These are phyloP conservation scores for Earliella scabrosa DNA, from an alignment of 1,284 basidiomycete genomes.

Conservation along the genomic window DNA sequence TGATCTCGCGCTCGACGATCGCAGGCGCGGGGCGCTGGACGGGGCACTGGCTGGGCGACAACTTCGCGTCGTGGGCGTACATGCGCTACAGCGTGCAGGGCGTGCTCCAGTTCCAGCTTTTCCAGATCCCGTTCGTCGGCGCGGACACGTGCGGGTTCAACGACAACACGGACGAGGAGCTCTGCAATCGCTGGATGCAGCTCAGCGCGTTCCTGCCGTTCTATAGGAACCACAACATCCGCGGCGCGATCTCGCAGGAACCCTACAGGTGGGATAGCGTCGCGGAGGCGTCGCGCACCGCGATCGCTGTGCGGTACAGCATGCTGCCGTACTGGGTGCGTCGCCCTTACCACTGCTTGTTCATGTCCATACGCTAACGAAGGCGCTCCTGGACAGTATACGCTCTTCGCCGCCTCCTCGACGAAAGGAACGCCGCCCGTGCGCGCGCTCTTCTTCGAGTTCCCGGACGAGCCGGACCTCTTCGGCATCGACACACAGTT, in stretches of 20 bases:
- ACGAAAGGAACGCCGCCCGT: slow-evolving; percentile 68
- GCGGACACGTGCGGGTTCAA: slow-evolving; percentile 60
- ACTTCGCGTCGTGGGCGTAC: slow-evolving; percentile 71
- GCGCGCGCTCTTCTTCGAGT: slow-evolving; percentile 78
- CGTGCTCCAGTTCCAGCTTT: slow-evolving; percentile 79
- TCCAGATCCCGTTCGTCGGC: slow-evolving; percentile 81
- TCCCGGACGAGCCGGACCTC: slow-evolving; percentile 68
- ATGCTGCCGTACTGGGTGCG: slow-evolving; percentile 77
- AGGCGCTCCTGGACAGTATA: slow-evolving; percentile 52
- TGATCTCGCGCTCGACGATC: slow-evolving; percentile 71
- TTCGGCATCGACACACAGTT: slow-evolving; percentile 72
- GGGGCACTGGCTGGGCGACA: slow-evolving; percentile 59
- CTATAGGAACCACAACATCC: slow-evolving; percentile 71
- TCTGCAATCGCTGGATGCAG: slow-evolving; percentile 85
- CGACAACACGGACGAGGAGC: slow-evolving; percentile 71
- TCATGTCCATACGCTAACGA: background rate
- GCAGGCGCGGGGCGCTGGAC: slow-evolving; percentile 67
- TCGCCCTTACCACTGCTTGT: slow-evolving; percentile 5
- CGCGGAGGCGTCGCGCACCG: slow-evolving; percentile 69
- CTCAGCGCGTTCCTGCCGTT: slow-evolving; percentile 76
- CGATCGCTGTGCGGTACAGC: slow-evolving; percentile 70
- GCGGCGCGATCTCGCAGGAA: slow-evolving; percentile 68
- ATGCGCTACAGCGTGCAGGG: slow-evolving; percentile 65
- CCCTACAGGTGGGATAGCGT: slow-evolving; percentile 81
- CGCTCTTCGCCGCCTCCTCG: slow-evolving; percentile 73